phyloP scores from a whole-genome alignment of 2,329 filamentous ascomycete genomes.

The Scedosporium dehoogii region DNA sequence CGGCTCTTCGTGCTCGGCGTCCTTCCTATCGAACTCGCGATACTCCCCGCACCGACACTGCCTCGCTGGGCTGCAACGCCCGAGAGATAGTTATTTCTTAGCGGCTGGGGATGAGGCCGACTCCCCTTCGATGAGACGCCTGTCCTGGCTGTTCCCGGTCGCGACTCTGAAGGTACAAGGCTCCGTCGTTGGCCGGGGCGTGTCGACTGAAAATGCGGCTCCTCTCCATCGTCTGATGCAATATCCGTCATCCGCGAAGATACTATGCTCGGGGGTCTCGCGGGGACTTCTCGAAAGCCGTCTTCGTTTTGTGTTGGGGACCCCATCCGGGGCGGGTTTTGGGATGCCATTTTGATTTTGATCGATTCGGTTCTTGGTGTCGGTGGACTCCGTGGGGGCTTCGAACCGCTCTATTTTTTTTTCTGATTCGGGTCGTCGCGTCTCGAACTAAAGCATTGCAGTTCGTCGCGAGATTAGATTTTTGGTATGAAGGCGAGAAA shows the following conservation, averaged over 20 bases:
- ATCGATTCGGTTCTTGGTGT: constrained; percentile 21
- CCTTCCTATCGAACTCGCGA: background rate
- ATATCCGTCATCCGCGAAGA: constrained; percentile 65
- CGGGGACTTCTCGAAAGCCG: constrained; percentile 15
- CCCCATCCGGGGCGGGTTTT: constrained; percentile 24
- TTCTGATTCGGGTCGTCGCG: background rate
- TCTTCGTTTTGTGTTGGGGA: background rate
- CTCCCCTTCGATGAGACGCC: constrained; percentile 36
- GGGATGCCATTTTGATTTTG: constrained; percentile 7
- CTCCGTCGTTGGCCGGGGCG: constrained; percentile 26
- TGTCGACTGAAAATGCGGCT: constrained; percentile 21
- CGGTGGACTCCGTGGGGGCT: constrained; percentile 26
- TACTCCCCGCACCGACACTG: constrained; percentile 19
- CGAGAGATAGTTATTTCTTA: constrained; percentile 38
- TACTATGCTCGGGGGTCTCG: constrained; percentile 51
- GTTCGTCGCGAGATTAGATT: background rate
- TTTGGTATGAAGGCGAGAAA: background rate
- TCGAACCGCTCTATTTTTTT: background rate
- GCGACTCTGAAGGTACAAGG: constrained; percentile 35
- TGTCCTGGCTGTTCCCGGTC: constrained; percentile 45
- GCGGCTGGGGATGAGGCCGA: constrained; percentile 45
- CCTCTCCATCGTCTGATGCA: constrained; percentile 44
- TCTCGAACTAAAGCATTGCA: background rate
- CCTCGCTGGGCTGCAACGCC: constrained; percentile 34
- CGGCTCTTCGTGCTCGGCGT: constrained; percentile 55